Evolutionary conservation across 176 grass and related monocot genomes (phyloP), one percentile per base, ranked within the genome.

Genomic region (Eleusine indica): DNA sequence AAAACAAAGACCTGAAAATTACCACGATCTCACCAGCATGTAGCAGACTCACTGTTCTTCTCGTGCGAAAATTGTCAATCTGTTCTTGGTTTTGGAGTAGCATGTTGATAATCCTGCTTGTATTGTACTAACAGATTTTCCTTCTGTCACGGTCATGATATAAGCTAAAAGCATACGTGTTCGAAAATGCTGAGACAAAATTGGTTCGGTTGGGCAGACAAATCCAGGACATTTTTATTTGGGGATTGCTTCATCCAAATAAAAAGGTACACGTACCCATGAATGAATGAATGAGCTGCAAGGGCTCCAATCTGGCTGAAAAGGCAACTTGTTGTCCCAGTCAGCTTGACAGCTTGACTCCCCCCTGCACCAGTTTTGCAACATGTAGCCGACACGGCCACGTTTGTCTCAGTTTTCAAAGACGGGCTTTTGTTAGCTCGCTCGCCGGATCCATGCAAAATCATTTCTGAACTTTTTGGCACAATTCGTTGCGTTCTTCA

Each of bases 381-480:
- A 41, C 71, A 12, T 54, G 10, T 10, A 40, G 32, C 71, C 57
- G 57, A 74, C 58, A 83, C 17, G 70, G 19, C 5, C 57, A 74
- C 70, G 70, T 43, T 9, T 35, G 54, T 46, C 53, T 76, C 35
- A 7, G 18, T 28, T 19, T 82, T 73, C 67, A 21, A 54, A 35
- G 46, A 64, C 73, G 48, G 25, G 15, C 71, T 74, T 16, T 73
- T 4, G 2, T 52, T 52, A 52, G 9, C 44, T 28, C 58, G 39
- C n/a, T 79, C 66, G 44, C 22, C 74, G 56, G 44, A 18, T 73
- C 5, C 17, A 40, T 19, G 47, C 69, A 79, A 60, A 83, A 79
- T 41, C 58, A 80, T 76, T 76, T 70, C 2, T 49, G 32, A 64
- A 30, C 76, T 85, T 89, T 89, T 89, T 71, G 64, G 53, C 64